Percentiles rank a stretch among this genome's conserved stretches.
Conservation (phyloP, 352 stramenopile species). For the Paralagenidium karlingii region DNA sequence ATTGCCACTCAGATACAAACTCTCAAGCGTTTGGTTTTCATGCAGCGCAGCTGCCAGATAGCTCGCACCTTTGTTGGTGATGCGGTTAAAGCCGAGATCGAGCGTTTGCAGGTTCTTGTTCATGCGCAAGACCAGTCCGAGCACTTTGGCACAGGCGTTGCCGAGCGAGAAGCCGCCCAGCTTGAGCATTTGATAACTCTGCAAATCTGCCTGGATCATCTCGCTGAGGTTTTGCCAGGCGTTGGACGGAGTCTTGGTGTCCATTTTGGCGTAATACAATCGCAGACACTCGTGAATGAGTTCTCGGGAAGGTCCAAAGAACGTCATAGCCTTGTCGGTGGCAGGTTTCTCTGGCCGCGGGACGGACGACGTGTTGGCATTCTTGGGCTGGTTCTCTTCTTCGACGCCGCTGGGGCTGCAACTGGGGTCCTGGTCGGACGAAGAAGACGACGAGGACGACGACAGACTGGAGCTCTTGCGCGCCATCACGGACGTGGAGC, state of each 20-base stretch:
- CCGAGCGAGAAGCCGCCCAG: constrained; percentile 69
- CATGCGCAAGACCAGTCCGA: constrained; percentile 32
- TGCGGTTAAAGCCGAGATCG: constrained; percentile 70
- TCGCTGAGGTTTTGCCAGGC: constrained; percentile 20
- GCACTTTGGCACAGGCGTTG: constrained; percentile 38
- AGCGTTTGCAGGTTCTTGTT: constrained; percentile 35
- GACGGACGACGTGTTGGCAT: constrained; percentile 16
- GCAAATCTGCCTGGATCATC: constrained; percentile 37
- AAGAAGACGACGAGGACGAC: no score
- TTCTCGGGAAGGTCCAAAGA: constrained; percentile 22
- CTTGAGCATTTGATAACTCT: constrained; percentile 53
- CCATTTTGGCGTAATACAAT: constrained; percentile 36
- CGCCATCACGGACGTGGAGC: no score
- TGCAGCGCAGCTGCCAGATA: constrained; percentile 42
- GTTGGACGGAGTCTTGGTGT: constrained; percentile 14
- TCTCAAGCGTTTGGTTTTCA: constrained; percentile 47
- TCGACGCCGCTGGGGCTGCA: neutral
- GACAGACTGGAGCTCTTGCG: no score
- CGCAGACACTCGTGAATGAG: constrained; percentile 48
- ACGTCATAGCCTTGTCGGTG: neutral
- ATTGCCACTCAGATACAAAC: constrained; percentile 70
- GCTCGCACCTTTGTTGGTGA: constrained; percentile 49
- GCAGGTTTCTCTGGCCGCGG: neutral
- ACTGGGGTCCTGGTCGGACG: no score
- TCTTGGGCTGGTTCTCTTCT: constrained; percentile 7